Evolutionary conservation across 257 asterid species (phyloP).

Genomic region (Gentiana dahurica): DNA sequence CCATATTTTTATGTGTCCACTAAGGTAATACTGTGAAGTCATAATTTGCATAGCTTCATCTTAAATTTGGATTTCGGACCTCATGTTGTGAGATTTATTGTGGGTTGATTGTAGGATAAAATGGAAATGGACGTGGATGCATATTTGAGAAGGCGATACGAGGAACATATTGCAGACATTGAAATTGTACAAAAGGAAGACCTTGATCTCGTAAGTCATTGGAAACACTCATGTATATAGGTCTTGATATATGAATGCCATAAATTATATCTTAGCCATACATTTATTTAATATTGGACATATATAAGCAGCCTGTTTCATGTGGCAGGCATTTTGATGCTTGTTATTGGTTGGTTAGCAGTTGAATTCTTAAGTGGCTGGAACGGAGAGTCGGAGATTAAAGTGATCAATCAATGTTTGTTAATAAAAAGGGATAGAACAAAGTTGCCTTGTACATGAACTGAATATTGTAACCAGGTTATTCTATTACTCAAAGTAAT

Average conservation of each 20-base stretch:
- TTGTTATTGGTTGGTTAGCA: too few relatives aligned
- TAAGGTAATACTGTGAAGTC: slow-evolving; percentile 36
- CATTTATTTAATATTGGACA: too few relatives aligned
- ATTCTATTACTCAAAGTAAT: too few relatives aligned
- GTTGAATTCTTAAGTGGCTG: too few relatives aligned
- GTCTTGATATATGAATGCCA: background rate
- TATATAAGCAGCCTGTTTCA: too few relatives aligned
- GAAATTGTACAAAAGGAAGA: slow-evolving; percentile 84
- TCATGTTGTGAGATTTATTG: slow-evolving; percentile 10
- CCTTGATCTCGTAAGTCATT: slow-evolving; percentile 68
- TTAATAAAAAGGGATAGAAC: too few relatives aligned
- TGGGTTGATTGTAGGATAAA: slow-evolving; percentile 40
- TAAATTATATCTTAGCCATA: too few relatives aligned
- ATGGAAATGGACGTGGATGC: slow-evolving; percentile 96
- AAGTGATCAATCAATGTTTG: too few relatives aligned
- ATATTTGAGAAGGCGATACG: slow-evolving; percentile 83
- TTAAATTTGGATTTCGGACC: background rate
- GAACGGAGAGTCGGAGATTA: too few relatives aligned
- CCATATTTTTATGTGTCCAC: slow-evolving; percentile 95
- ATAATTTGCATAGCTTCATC: background rate
- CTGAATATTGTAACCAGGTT: too few relatives aligned
- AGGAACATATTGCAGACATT: slow-evolving; percentile 85
- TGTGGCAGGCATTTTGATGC: too few relatives aligned
- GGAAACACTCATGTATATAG: slow-evolving; percentile 1
- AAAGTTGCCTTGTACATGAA: too few relatives aligned